Evolutionary conservation across 2,329 filamentous ascomycete species (phyloP).

Genomic region (Rutstroemia sp.): DNA sequence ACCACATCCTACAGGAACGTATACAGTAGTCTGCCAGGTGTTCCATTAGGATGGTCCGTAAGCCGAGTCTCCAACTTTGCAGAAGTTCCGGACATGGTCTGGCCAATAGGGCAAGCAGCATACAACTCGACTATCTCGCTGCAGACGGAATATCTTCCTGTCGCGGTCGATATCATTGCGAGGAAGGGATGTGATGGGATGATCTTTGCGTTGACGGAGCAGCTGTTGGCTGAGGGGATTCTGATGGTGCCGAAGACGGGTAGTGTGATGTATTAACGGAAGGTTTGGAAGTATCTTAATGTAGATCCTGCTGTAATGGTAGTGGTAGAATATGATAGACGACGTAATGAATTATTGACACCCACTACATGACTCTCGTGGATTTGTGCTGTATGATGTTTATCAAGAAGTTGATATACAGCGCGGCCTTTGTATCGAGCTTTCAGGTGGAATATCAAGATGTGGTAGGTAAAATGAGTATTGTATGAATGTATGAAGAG

Average conservation of each 20-base stretch:
- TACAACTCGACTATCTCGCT: slow-evolving; percentile 41
- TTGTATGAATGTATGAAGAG: no score
- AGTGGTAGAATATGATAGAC: not conserved
- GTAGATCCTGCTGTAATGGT: not conserved
- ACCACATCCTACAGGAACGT: slow-evolving; percentile 37
- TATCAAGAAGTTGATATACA: no score
- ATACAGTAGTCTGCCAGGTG: slow-evolving; percentile 35
- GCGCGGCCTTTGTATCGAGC: no score
- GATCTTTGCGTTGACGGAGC: slow-evolving; percentile 45
- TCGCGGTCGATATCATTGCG: slow-evolving; percentile 49
- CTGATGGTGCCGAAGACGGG: slow-evolving; percentile 39
- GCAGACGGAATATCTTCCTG: slow-evolving; percentile 45
- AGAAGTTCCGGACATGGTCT: slow-evolving; percentile 40
- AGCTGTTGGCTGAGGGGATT: slow-evolving; percentile 42
- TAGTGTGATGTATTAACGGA: slow-evolving; percentile 17
- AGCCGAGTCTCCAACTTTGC: slow-evolving; percentile 38
- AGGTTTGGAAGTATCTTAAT: not conserved
- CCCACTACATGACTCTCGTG: not conserved
- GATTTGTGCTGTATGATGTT: not conserved
- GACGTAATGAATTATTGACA: not conserved
- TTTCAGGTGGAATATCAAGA: no score
- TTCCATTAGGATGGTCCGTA: slow-evolving; percentile 40
- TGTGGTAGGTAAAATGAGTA: no score
- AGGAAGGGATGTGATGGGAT: slow-evolving; percentile 54
- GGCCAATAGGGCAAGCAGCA: slow-evolving; percentile 33